Conservation (phyloP, 495 filamentous ascomycete species). For the Penicillium argentinense region DNA sequence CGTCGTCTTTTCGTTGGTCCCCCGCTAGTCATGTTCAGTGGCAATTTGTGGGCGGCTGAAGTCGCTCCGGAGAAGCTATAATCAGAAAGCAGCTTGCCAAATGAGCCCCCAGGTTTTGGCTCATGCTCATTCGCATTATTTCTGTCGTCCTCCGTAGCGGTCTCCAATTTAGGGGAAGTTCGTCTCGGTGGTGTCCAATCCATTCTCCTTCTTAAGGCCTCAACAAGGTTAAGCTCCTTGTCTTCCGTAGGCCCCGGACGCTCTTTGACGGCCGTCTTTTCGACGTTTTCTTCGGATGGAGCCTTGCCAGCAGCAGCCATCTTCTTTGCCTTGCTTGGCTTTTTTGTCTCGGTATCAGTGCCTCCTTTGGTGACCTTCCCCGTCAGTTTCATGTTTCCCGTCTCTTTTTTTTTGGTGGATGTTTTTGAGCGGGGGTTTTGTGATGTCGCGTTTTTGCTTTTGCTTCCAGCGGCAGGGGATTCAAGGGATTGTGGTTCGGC, state of each 20-base stretch:
- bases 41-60: conserved; percentile 10
- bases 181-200: conserved; percentile 48
- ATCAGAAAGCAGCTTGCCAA: conserved; percentile 32
- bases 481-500: conserved; percentile 1
- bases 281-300: background rate
- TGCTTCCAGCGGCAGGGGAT: conserved; percentile 12
- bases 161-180: conserved; percentile 1
- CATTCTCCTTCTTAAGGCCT: conserved; percentile 35
- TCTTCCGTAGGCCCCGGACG: conserved; percentile 17
- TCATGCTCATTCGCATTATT: background rate
- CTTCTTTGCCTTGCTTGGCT: conserved; percentile 13
- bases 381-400: conserved; percentile 34
- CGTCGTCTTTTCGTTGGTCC: conserved; percentile 43
- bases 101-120: background rate
- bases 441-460: conserved; percentile 16
- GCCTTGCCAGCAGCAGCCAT: conserved; percentile 4
- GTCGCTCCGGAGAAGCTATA: conserved; percentile 33
- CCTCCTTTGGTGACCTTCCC: conserved; percentile 37
- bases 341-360: conserved; percentile 14
- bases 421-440: conserved; percentile 22
- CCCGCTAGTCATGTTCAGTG: conserved; percentile 7
- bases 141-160: conserved; percentile 13
- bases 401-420: conserved; percentile 18
- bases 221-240: conserved; percentile 31
- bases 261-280: conserved; percentile 1